phyloP scores from a whole-genome alignment of 164 flowering plant genomes.

The Stephania yunnanensis region DNA sequence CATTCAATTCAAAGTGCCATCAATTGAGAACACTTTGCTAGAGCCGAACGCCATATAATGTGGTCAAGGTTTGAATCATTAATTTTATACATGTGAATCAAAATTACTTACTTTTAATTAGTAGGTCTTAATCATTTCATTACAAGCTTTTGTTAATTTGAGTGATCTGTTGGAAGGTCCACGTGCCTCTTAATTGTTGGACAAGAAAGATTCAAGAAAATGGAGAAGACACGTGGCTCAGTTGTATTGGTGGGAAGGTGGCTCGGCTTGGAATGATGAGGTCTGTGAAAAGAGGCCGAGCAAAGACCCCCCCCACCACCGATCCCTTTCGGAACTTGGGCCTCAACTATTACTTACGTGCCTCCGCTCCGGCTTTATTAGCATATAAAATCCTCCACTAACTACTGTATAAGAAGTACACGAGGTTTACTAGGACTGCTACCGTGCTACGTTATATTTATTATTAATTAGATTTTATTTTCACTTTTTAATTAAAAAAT shows the following conservation, averaged over 20 bases:
- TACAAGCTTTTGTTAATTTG: background rate
- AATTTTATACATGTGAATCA: conserved; percentile 4
- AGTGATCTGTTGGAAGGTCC: conserved; percentile 22
- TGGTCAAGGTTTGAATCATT: background rate
- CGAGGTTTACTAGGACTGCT: too few species aligned
- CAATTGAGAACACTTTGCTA: background rate
- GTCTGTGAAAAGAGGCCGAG: conserved; percentile 18
- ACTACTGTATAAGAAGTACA: too few species aligned
- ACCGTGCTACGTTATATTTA: too few species aligned
- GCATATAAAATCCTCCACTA: too few species aligned
- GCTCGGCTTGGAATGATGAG: conserved; percentile 30
- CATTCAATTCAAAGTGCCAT: background rate
- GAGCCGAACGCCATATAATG: background rate
- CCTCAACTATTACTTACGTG: conserved; percentile 19
- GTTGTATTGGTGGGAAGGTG: conserved; percentile 26
- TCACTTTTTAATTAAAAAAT: too few species aligned
- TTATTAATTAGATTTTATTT: too few species aligned
- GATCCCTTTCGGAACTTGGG: conserved; percentile 83
- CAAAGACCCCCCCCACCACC: conserved; percentile 34
- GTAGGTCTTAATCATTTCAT: conserved; percentile 21
- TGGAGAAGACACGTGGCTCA: conserved; percentile 28
- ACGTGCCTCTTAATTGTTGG: conserved; percentile 18
- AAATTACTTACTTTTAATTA: conserved; percentile 30
- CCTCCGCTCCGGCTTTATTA: background rate
- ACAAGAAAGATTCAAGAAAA: background rate